Evolutionary conservation across 2,329 filamentous ascomycete species (phyloP).

Genomic region (Ophiostoma perfectum): DNA sequence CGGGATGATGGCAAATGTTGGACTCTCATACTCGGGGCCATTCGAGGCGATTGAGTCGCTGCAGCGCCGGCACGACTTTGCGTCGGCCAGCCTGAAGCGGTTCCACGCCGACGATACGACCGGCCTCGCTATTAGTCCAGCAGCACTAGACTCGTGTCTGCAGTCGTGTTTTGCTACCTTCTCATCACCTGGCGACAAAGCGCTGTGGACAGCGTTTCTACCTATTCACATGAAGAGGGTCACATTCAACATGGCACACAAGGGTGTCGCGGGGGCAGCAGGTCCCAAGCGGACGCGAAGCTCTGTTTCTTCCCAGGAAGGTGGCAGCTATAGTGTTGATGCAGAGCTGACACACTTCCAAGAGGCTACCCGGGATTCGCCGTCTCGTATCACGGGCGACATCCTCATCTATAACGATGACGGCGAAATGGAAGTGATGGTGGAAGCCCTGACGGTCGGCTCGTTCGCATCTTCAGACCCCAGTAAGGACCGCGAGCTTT

Average conservation of each 20-base stretch:
- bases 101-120: slow-evolving; percentile 37
- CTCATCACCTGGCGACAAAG: slow-evolving; percentile 38
- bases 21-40: slow-evolving; percentile 38
- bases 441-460: slow-evolving; percentile 34
- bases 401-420: slow-evolving; percentile 34
- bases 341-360: slow-evolving; percentile 32
- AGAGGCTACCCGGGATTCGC: slow-evolving; percentile 26
- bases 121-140: slow-evolving; percentile 36
- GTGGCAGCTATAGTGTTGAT: slow-evolving; percentile 29
- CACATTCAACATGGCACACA: slow-evolving; percentile 35
- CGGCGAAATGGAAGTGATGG: slow-evolving; percentile 33
- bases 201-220: slow-evolving; percentile 41
- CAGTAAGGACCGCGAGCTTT: slow-evolving; percentile 35
- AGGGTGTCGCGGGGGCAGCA: neutral
- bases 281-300: neutral
- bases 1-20: slow-evolving; percentile 37
- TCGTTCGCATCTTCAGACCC: slow-evolving; percentile 32
- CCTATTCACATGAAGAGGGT: slow-evolving; percentile 35
- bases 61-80: slow-evolving; percentile 35
- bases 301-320: slow-evolving; percentile 16
- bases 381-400: slow-evolving; percentile 36
- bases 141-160: slow-evolving; percentile 40
- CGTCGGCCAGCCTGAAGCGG: slow-evolving; percentile 32
- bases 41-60: slow-evolving; percentile 36
- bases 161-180: slow-evolving; percentile 41